Evolutionary conservation across 2,329 filamentous ascomycete genomes (phyloP).

Genomic region (Diaporthe citri): DNA sequence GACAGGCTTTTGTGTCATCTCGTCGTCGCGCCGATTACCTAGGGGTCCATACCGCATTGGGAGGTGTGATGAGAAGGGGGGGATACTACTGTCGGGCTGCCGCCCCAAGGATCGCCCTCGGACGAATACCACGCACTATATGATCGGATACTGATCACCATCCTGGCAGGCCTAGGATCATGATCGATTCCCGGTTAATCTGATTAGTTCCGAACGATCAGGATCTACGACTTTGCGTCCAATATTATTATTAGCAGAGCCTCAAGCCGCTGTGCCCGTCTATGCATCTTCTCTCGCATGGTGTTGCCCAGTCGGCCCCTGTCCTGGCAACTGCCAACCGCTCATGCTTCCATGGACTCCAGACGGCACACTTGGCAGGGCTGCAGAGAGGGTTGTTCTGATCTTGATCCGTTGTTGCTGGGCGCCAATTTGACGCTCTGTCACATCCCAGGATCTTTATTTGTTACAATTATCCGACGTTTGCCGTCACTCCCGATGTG

Average conservation of each 20-base stretch:
- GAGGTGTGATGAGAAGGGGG: slow-evolving; percentile 11
- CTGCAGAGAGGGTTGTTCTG: background rate
- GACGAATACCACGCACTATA: slow-evolving; percentile 3
- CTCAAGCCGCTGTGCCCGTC: background rate
- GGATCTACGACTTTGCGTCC: background rate
- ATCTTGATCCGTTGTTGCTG: background rate
- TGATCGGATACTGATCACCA: slow-evolving; percentile 18
- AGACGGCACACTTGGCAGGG: slow-evolving; percentile 5
- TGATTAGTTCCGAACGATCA: slow-evolving; percentile 7
- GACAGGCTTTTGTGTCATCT: slow-evolving; percentile 21
- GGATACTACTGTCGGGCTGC: background rate
- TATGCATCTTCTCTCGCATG: slow-evolving; percentile 15
- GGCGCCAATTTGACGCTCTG: background rate
- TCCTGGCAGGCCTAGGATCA: background rate
- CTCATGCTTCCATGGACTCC: background rate
- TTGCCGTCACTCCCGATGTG: background rate
- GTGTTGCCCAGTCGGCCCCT: slow-evolving; percentile 17
- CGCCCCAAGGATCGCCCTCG: background rate
- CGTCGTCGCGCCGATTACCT: slow-evolving; percentile 11
- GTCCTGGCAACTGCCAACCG: slow-evolving; percentile 1
- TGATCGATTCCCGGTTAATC: background rate
- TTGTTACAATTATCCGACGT: slow-evolving; percentile 19
- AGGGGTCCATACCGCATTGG: slow-evolving; percentile 21
- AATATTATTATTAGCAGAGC: slow-evolving; percentile 11
- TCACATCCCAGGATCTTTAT: background rate